Conservation (phyloP, 495 filamentous ascomycete species). For the Aspergillus cavernicola region DNA sequence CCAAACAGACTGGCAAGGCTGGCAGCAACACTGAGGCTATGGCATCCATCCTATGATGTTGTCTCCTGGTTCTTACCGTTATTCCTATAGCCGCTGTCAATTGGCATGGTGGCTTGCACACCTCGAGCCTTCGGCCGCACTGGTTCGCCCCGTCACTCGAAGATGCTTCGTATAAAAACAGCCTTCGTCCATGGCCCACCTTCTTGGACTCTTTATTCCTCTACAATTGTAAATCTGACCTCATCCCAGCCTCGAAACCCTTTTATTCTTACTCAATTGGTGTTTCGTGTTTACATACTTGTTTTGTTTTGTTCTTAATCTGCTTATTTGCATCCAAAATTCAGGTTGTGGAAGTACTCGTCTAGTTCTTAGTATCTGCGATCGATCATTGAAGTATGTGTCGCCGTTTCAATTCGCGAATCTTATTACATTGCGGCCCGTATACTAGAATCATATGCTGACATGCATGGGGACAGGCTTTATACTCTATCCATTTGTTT, state of each 20-base stretch:
- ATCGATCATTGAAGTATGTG: neutral
- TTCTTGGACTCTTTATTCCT: neutral
- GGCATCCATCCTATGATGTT: neutral
- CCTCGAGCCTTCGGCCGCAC: slow-evolving; percentile 12
- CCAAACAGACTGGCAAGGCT: neutral
- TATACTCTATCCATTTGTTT: neutral
- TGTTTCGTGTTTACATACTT: neutral
- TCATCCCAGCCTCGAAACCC: neutral
- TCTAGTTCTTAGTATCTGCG: neutral
- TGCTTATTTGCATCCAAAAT: neutral
- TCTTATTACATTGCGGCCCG: no score
- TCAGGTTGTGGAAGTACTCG: neutral
- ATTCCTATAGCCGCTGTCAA: neutral
- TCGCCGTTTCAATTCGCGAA: neutral
- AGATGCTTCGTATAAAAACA: slow-evolving; percentile 8
- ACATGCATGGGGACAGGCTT: neutral
- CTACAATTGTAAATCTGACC: neutral
- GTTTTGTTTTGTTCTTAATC: neutral
- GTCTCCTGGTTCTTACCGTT: neutral
- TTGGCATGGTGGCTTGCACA: slow-evolving; percentile 8
- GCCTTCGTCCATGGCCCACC: neutral
- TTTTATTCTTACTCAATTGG: neutral
- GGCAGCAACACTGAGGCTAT: neutral
- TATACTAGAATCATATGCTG: neutral
- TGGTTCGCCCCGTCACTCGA: neutral